A percentile compares a stretch with the other conserved stretches of the same genome.
Evolutionary conservation across 1,284 basidiomycete genomes (phyloP).

Genomic region (Malassezia dermatis): DNA sequence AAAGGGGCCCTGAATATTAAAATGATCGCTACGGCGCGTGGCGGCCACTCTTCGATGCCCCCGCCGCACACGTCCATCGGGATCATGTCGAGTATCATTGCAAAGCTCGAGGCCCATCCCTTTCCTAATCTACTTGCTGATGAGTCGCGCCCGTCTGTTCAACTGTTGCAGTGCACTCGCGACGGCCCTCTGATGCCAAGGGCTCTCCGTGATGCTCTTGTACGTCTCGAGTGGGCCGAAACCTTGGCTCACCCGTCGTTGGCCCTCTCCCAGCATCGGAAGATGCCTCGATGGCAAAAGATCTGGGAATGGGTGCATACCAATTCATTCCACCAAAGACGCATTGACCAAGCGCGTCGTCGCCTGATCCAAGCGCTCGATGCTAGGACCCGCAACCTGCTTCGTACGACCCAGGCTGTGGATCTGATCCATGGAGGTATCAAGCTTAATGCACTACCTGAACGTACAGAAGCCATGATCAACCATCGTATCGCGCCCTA

Average conservation of each 20-base stretch:
- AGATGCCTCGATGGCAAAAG: not conserved
- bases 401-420: slow-evolving; percentile 62
- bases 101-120: slow-evolving; percentile 55
- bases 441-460: slow-evolving; percentile 59
- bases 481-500: slow-evolving; percentile 57
- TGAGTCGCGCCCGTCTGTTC: slow-evolving; percentile 49
- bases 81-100: slow-evolving; percentile 56
- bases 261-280: too few species aligned
- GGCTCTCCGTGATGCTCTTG: slow-evolving; percentile 49
- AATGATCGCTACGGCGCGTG: slow-evolving; percentile 49
- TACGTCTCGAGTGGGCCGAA: slow-evolving; percentile 49
- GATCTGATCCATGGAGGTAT: slow-evolving; percentile 61
- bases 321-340: not conserved
- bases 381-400: slow-evolving; percentile 48
- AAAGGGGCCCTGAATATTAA: slow-evolving; percentile 55
- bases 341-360: slow-evolving; percentile 2
- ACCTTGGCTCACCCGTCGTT: slow-evolving; percentile 4
- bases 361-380: not conserved
- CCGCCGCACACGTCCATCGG: slow-evolving; percentile 57
- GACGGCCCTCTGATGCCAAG: slow-evolving; percentile 53
- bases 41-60: slow-evolving; percentile 61
- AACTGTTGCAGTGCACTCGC: slow-evolving; percentile 52
- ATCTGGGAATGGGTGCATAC: not conserved
- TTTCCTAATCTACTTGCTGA: slow-evolving; percentile 47
- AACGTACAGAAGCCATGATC: slow-evolving; percentile 54